Evolutionary conservation across 441 rosid genomes (phyloP).

Genomic region (Brassica balearica): DNA sequence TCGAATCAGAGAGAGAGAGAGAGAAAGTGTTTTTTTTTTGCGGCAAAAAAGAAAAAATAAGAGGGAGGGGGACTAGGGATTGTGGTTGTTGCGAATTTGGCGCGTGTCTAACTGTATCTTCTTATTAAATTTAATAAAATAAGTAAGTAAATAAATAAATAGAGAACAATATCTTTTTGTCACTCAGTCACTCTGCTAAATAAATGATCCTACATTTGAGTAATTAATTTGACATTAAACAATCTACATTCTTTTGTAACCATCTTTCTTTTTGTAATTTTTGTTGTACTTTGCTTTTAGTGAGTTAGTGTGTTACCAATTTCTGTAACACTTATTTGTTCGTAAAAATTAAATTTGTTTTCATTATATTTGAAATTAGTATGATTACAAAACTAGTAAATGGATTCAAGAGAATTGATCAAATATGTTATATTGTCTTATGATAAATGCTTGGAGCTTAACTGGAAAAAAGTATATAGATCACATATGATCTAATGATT

Average conservation of each 20-base stretch:
- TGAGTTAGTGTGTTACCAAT: neutral
- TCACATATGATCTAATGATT: neutral
- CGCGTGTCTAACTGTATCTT: conserved; percentile 42
- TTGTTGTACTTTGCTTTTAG: neutral
- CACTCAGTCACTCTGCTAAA: too few species aligned
- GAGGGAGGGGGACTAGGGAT: conserved; percentile 11
- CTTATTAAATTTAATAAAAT: neutral
- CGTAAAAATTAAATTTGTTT: neutral
- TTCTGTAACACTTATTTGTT: too few species aligned
- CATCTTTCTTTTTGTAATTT: neutral
- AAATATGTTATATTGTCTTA: neutral
- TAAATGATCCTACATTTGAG: neutral
- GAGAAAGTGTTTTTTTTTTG: neutral
- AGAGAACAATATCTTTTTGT: neutral
- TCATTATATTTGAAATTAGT: neutral
- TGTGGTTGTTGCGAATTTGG: conserved; percentile 35
- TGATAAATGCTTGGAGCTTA: too few species aligned
- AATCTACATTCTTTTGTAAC: too few species aligned
- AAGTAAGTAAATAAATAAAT: neutral
- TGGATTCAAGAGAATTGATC: neutral
- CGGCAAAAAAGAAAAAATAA: too few species aligned
- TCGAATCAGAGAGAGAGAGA: conserved; percentile 15
- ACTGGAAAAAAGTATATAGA: too few species aligned
- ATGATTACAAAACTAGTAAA: neutral
- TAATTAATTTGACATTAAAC: neutral